Conservation (phyloP, 208 protist species). For the Leishmania arabica region DNA sequence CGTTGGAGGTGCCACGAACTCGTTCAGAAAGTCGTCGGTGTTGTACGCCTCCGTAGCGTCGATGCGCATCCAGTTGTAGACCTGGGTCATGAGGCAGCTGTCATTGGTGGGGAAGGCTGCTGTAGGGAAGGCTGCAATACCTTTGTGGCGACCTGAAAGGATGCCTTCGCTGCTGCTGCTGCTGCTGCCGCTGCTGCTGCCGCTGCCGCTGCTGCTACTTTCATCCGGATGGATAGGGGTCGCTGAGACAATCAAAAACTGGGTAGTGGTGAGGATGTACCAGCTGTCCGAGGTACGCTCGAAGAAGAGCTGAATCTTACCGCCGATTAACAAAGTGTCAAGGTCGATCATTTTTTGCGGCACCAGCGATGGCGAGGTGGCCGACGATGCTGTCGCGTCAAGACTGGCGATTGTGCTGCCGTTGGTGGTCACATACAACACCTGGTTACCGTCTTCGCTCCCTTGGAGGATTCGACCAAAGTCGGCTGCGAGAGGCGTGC, state of each 20-base stretch:
- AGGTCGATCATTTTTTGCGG: constrained; percentile 4
- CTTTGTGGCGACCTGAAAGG: background rate
- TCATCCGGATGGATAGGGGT: constrained; percentile 3
- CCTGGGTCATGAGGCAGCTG: constrained; percentile 52
- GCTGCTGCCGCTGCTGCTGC: too few species aligned
- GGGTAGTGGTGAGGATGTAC: constrained; percentile 22
- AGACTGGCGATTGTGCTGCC: constrained; percentile 13
- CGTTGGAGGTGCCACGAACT: constrained; percentile 40
- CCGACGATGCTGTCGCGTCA: background rate
- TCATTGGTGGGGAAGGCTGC: constrained; percentile 38
- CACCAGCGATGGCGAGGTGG: background rate
- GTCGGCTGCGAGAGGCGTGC: background rate
- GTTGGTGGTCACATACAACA: constrained; percentile 18
- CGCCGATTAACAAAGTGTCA: background rate
- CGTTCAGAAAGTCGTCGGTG: constrained; percentile 49
- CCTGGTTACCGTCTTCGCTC: constrained; percentile 14
- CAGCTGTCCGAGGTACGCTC: constrained; percentile 21
- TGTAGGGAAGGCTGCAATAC: constrained; percentile 41
- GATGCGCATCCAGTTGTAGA: constrained; percentile 44
- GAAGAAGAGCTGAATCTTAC: constrained; percentile 2
- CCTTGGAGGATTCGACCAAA: constrained; percentile 9
- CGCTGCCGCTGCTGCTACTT: background rate
- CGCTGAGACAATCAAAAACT: constrained; percentile 22
- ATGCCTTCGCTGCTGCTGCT: constrained; percentile 1
- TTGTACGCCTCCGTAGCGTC: constrained; percentile 44